Evolutionary conservation across 2,329 filamentous ascomycete genomes (phyloP), one percentile per base, ranked within the genome.

Genomic region (Aspergillus brasiliensis): DNA sequence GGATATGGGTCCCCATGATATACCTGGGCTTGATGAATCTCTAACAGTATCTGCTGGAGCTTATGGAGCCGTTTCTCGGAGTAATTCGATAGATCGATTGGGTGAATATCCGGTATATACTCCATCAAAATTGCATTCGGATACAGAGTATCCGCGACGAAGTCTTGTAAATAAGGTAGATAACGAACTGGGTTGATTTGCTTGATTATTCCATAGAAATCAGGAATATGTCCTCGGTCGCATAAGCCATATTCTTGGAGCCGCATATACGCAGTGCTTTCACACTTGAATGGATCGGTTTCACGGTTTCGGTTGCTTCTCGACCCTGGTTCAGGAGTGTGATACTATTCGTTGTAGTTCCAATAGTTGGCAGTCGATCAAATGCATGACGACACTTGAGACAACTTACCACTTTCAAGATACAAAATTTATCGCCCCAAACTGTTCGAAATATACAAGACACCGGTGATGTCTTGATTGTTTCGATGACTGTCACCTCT

Each of bases 331-430:
- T n/a, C n/a, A n/a, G 51, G 51, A 13, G 28, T 15, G 13, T 27
- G 44, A 21, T 47, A 47, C 44, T 47, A 27, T 3, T 40, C n/a
- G n/a, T 17, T 5, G 6, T 42, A 8, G 38, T 42, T 42, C n/a
- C n/a, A n/a, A n/a, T n/a, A n/a, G n/a, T n/a, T n/a, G n/a, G n/a
- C n/a, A n/a, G n/a, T n/a, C n/a, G n/a, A n/a, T n/a, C n/a, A n/a
- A n/a, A n/a, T n/a, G n/a, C n/a, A n/a, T n/a, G n/a, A n/a, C n/a
- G n/a, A n/a, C n/a, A n/a, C n/a, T n/a, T n/a, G n/a, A n/a, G n/a
- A n/a, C n/a, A n/a, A n/a, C n/a, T 15, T 37, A 53, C 51, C 15
- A 53, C 34, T 38, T 53, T 53, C 34, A 53, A 7, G 31, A 42
- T 7, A 42, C 31, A 42, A 23, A 27, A 11, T 47, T 17, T 47